A percentile compares a stretch with the other conserved stretches of the same genome.
Evolutionary conservation across 2,329 filamentous ascomycete genomes (phyloP).

Genomic region (Cladophialophora yegresii): DNA sequence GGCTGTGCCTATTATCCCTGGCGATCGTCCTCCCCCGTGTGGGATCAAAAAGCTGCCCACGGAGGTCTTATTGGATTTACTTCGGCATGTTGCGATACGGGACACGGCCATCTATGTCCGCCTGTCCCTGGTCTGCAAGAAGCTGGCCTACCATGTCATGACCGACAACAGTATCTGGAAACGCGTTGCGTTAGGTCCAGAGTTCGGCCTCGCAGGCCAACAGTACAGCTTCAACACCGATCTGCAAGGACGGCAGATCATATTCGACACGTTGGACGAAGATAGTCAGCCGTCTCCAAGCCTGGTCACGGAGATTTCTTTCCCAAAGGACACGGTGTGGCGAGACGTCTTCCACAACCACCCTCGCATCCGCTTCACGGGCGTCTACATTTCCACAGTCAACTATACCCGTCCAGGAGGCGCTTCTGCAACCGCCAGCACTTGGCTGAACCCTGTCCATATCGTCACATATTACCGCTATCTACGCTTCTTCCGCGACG

Average conservation of each 20-base stretch:
- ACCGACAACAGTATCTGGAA: conserved; percentile 89
- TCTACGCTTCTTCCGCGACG: conserved; percentile 90
- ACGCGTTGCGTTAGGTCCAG: conserved; percentile 65
- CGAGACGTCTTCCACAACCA: conserved; percentile 74
- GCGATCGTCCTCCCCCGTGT: conserved; percentile 72
- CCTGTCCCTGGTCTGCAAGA: conserved; percentile 79
- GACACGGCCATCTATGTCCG: conserved; percentile 79
- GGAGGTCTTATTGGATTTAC: conserved; percentile 79
- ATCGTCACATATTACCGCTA: conserved; percentile 99
- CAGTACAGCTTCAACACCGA: conserved; percentile 73
- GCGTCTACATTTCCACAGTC: conserved; percentile 93
- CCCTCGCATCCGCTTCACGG: conserved; percentile 88
- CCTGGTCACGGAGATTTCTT: conserved; percentile 29
- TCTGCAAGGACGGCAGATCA: conserved; percentile 49
- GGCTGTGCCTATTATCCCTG: conserved; percentile 68
- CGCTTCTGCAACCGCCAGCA: conserved; percentile 66
- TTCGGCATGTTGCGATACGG: conserved; percentile 69
- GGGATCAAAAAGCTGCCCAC: conserved; percentile 76
- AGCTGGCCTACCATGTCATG: conserved; percentile 78
- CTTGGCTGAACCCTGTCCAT: conserved; percentile 81
- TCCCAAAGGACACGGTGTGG: conserved; percentile 48
- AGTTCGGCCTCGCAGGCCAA: conserved; percentile 82
- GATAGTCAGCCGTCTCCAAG: conserved; percentile 37
- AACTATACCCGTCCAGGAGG: conserved; percentile 89
- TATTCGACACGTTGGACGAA: conserved; percentile 34